phyloP scores from a whole-genome alignment of 208 protist species.

The Polymyxa betae region DNA sequence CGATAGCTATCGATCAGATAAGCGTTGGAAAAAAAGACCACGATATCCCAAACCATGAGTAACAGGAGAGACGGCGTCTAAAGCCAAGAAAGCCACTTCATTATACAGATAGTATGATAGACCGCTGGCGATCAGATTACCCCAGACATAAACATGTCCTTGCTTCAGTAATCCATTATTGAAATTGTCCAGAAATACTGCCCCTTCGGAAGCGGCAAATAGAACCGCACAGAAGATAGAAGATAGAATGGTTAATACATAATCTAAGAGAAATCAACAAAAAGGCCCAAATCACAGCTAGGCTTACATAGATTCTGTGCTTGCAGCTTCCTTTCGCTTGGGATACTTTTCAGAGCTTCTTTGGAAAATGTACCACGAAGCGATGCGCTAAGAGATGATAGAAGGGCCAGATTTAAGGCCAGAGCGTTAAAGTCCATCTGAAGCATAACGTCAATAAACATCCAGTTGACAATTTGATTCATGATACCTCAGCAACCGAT shows the following conservation, averaged over 20 bases:
- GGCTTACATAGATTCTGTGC: constrained; percentile 30
- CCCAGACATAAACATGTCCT: not conserved
- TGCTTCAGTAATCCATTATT: not conserved
- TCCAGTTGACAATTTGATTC: not conserved
- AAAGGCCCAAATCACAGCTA: not conserved
- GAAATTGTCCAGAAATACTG: not conserved
- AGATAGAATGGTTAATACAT: constrained; percentile 12
- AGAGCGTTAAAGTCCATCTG: not conserved
- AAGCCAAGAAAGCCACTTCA: constrained; percentile 25
- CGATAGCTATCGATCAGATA: not conserved
- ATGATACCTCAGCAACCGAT: not conserved
- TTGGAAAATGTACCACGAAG: constrained; percentile 41
- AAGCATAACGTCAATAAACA: not conserved
- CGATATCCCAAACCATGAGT: not conserved
- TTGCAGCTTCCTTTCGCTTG: not conserved
- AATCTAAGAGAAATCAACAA: constrained; percentile 30
- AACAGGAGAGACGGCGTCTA: constrained; percentile 26
- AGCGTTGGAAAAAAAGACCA: not conserved
- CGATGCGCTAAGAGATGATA: not conserved
- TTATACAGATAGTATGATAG: constrained; percentile 41
- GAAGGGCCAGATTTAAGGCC: not conserved
- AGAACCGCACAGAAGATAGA: not conserved
- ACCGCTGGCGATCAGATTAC: not conserved
- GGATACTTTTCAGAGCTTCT: not conserved
- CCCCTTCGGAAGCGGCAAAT: not conserved